A percentile compares a stretch with the other conserved stretches of the same genome.
Conservation (phyloP, 2,329 filamentous ascomycete species). For the Aspergillus sergii region DNA sequence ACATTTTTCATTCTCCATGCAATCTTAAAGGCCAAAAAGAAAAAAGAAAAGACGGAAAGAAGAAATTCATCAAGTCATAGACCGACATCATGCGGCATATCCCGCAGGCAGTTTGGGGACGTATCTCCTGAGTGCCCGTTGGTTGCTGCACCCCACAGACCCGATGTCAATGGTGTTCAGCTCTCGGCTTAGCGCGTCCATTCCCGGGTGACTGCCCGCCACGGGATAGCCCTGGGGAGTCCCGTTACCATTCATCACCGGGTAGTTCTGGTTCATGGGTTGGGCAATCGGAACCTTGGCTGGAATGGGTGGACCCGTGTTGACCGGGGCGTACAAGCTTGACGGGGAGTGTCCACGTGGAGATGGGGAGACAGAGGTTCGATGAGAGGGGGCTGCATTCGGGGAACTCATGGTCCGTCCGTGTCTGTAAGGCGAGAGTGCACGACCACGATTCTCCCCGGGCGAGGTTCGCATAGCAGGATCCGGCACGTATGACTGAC, state of each 20-base stretch:
- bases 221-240: conserved; percentile 30
- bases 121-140: conserved; percentile 36
- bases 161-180: conserved; percentile 56
- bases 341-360: conserved; percentile 30
- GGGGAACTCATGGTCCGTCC: conserved; percentile 27
- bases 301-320: conserved; percentile 43
- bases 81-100: conserved; percentile 28
- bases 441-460: conserved; percentile 23
- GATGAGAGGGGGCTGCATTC: conserved; percentile 24
- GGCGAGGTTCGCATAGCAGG: conserved; percentile 2
- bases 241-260: conserved; percentile 28
- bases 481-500: conserved; percentile 15
- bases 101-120: conserved; percentile 32
- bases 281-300: conserved; percentile 45
- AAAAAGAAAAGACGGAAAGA: not conserved
- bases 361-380: conserved; percentile 35
- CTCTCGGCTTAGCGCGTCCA: conserved; percentile 60
- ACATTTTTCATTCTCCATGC: conserved; percentile 14
- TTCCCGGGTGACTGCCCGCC: conserved; percentile 31
- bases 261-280: conserved; percentile 32
- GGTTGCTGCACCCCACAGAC: conserved; percentile 31
- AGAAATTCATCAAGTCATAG: not conserved
- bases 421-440: conserved; percentile 24
- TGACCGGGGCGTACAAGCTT: conserved; percentile 33
- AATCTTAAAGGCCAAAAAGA: not conserved